phyloP scores from a whole-genome alignment of 2,329 filamentous ascomycete species.

The Talaromyces sp. region DNA sequence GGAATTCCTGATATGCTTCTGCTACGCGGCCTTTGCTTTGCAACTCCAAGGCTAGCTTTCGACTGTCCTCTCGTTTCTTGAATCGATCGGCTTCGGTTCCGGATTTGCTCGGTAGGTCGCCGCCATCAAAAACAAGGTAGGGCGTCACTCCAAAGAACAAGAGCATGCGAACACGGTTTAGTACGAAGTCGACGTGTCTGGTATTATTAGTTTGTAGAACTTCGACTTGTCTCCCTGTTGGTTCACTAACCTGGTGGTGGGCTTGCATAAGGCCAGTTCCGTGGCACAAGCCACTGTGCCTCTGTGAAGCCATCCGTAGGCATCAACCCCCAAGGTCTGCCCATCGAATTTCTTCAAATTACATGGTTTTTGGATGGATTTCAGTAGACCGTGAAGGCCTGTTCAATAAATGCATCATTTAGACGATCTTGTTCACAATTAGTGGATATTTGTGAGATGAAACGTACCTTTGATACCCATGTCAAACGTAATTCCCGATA shows the following conservation, averaged over 20 bases:
- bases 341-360: conserved; percentile 83
- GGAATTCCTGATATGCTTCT: conserved; percentile 80
- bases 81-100: conserved; percentile 75
- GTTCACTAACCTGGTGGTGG: conserved; percentile 73
- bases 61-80: conserved; percentile 73
- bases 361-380: conserved; percentile 89
- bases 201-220: conserved; percentile 21
- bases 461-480: conserved; percentile 48
- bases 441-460: neutral
- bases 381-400: conserved; percentile 87
- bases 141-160: conserved; percentile 91
- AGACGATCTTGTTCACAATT: too few species aligned
- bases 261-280: conserved; percentile 83
- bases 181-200: conserved; percentile 84
- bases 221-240: too few species aligned
- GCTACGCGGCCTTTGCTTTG: conserved; percentile 75
- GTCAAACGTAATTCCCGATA: conserved; percentile 28
- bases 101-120: conserved; percentile 90
- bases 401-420: neutral
- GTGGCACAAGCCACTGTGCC: conserved; percentile 86
- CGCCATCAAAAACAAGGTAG: conserved; percentile 94
- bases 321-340: conserved; percentile 89
- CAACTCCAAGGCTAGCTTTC: conserved; percentile 70
- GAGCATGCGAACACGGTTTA: conserved; percentile 90
- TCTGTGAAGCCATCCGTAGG: conserved; percentile 96